phyloP scores from a whole-genome alignment of 148 eudicot genomes.

The Gaultheria prostrata region DNA sequence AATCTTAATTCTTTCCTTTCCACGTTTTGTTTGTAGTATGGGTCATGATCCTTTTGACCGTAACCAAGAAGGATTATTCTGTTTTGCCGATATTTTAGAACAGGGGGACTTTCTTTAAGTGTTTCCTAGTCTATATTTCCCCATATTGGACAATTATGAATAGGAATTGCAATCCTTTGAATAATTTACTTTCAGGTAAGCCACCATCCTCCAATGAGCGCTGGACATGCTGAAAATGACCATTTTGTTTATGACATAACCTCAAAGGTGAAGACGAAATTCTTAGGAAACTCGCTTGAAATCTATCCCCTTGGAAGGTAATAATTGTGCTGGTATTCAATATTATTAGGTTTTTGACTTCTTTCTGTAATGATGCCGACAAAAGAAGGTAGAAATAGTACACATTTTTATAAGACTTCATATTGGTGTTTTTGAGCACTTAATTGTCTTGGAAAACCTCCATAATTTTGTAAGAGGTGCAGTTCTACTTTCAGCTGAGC shows the following conservation, averaged over 20 bases:
- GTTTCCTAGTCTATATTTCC: background rate
- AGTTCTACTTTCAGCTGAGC: too few relatives aligned
- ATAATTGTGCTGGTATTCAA: background rate
- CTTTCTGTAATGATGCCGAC: background rate
- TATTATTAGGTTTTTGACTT: background rate
- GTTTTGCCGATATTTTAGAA: background rate
- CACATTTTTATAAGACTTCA: background rate
- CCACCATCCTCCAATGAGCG: slow-evolving; percentile 99
- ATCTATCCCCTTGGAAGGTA: slow-evolving; percentile 99
- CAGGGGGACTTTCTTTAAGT: background rate
- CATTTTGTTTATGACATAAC: slow-evolving; percentile 89
- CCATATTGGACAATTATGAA: background rate
- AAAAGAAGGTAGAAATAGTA: background rate
- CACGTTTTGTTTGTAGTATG: background rate
- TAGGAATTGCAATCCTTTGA: background rate
- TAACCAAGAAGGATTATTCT: background rate
- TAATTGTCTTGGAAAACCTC: too few relatives aligned
- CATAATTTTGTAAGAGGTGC: too few relatives aligned
- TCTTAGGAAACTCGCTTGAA: slow-evolving; percentile 87
- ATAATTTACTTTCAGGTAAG: slow-evolving; percentile 55
- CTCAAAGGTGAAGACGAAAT: slow-evolving; percentile 91
- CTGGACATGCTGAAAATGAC: slow-evolving; percentile 90
- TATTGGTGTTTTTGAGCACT: background rate
- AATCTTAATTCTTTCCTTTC: background rate
- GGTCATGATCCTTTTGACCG: background rate